A percentile compares a stretch with the other conserved stretches of the same genome.
phyloP scores from a whole-genome alignment of 148 eudicot species.

The Camellia lanceoleosa region DNA sequence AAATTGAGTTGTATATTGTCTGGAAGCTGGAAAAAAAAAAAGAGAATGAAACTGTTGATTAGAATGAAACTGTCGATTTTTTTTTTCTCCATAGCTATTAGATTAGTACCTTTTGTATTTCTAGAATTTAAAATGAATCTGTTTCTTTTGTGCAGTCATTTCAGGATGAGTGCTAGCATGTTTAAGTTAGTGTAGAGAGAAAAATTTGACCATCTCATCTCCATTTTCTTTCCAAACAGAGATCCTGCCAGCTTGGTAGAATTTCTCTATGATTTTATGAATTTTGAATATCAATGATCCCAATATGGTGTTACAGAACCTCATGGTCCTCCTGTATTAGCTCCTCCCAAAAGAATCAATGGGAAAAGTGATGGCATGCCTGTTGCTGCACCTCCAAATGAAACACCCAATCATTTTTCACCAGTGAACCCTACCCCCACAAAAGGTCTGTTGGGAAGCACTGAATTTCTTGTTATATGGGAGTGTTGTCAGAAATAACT shows the following conservation, averaged over 20 bases:
- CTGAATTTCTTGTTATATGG: not conserved
- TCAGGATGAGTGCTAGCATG: not conserved
- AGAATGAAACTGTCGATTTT: not conserved
- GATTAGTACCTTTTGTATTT: constrained; percentile 3
- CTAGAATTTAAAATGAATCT: not conserved
- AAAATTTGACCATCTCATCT: not conserved
- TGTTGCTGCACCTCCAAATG: constrained; percentile 36
- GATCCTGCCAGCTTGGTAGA: not conserved
- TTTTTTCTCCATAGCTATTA: not conserved
- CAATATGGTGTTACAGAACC: constrained; percentile 23
- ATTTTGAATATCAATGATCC: constrained; percentile 1
- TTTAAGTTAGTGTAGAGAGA: not conserved
- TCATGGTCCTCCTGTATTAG: constrained; percentile 22
- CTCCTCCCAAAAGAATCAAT: constrained; percentile 33
- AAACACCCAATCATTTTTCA: constrained; percentile 16
- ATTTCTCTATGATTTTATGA: not conserved
- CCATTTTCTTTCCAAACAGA: not conserved
- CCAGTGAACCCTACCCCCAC: constrained; percentile 26
- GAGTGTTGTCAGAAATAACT: not conserved
- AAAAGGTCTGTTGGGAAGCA: constrained; percentile 17
- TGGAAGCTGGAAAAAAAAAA: not conserved
- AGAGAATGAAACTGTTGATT: not conserved
- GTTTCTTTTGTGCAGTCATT: not conserved
- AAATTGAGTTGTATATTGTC: not conserved
- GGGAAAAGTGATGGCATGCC: constrained; percentile 21